These are phyloP conservation scores for Penicillium sp. DNA, from an alignment of 2,329 filamentous ascomycete genomes.

Conservation along the genomic window DNA sequence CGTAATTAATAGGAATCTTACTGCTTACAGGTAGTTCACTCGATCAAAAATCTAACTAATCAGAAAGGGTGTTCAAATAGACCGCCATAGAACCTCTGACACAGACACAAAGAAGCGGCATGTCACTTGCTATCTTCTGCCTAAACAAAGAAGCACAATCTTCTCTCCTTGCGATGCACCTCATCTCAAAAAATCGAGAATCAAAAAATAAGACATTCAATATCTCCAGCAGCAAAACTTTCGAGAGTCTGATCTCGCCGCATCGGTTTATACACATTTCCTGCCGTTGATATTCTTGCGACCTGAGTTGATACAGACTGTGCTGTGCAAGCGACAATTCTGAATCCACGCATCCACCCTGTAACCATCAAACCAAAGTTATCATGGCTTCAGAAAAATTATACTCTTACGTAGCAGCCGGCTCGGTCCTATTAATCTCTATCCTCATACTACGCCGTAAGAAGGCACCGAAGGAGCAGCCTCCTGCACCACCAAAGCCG, in stretches of 20 bases:
- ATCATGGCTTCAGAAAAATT: constrained; percentile 2
- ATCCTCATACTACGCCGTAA: not conserved
- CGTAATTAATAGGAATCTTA: too few species aligned
- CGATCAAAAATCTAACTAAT: too few species aligned
- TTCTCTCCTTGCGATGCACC: not conserved
- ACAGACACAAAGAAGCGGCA: not conserved
- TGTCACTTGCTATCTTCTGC: not conserved
- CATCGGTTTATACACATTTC: not conserved
- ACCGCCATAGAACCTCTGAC: too few species aligned
- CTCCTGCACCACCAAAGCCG: constrained; percentile 4
- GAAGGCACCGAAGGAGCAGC: not conserved
- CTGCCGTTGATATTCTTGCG: not conserved
- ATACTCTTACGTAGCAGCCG: not conserved
- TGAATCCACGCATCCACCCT: not conserved
- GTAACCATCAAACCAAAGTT: not conserved
- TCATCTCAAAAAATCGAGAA: not conserved
- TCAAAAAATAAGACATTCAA: not conserved
- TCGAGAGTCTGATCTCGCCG: not conserved
- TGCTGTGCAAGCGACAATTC: not conserved
- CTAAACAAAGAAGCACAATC: not conserved
- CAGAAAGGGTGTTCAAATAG: too few species aligned
- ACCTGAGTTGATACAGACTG: not conserved
- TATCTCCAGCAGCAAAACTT: not conserved
- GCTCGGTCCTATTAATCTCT: constrained; percentile 2
- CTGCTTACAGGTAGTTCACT: too few species aligned